Evolutionary conservation across 495 filamentous ascomycete species (phyloP), one percentile per base, ranked within the genome.

Genomic region (Venustampulla echinocandica): DNA sequence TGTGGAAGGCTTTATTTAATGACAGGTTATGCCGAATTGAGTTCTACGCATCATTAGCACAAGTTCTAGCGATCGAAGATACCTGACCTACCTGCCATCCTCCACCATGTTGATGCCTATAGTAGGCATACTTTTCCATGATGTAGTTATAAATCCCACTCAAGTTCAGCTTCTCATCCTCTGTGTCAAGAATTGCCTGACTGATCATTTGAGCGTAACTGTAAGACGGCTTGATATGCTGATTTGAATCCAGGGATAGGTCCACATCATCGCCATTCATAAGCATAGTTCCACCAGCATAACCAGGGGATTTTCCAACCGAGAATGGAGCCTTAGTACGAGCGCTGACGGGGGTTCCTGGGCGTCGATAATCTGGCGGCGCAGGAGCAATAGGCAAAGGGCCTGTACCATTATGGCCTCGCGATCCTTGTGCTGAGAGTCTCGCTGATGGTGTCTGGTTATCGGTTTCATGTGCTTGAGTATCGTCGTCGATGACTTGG

Each of bases 141-240:
- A 98, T 97, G 69, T 81, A 96, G 37, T 79, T 76, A 63, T 98
- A 98, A 49, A 98, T 98, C 46, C 81, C 87, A 55, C 78, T 80
- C 42, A 98, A 67, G 10, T 88, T 95, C 25, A 93, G 70, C 65
- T 90, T 86, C 65, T 94, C 80, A 42, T 94, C 89, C 3, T 77
- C 70, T 19, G 80, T 87, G 21, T 79, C 80, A 45, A 95, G 77
- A 44, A 98, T 95, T 1, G 92, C 93, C 64, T 95, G 90, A 10
- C 87, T 90, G 60, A 98, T 98, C 70, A 98, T 75, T 57, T 92
- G 82, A n/a, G 92, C 88, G 64, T 98, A 98, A 62, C 89, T 96
- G 65, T 83, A 93, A 25, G 85, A 83, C 10, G 92, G 92, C 63
- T 98, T 98, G 58, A 95, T 73, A 52, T 97, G 88, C 58, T 82